phyloP scores from a whole-genome alignment of 495 filamentous ascomycete species.

The Aspergillus avenaceus region DNA sequence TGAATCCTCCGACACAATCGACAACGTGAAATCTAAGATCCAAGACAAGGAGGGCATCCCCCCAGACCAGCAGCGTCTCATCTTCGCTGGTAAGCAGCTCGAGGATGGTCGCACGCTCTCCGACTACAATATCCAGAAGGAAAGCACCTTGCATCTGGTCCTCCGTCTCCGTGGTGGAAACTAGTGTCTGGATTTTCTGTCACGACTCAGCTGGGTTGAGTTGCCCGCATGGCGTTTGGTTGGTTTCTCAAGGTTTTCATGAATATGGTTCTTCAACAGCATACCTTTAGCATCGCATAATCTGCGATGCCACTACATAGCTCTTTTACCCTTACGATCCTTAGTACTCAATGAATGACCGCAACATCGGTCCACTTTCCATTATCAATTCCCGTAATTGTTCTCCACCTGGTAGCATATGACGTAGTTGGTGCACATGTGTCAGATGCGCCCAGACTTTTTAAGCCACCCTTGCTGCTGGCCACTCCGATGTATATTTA shows the following conservation, averaged over 20 bases:
- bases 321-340: constrained; percentile 9
- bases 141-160: constrained; percentile 83
- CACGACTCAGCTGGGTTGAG: constrained; percentile 24
- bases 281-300: constrained; percentile 24
- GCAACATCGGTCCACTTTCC: no score
- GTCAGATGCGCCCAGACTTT: no score
- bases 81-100: constrained; percentile 88
- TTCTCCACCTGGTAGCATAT: no score
- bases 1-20: constrained; percentile 84
- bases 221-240: constrained; percentile 44
- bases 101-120: constrained; percentile 80
- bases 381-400: no score
- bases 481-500: no score
- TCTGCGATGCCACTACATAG: constrained; percentile 16
- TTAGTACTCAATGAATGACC: neutral
- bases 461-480: no score
- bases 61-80: constrained; percentile 83
- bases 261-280: constrained; percentile 23
- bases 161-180: constrained; percentile 83
- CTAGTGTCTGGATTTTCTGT: constrained; percentile 37
- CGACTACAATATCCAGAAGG: constrained; percentile 95
- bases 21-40: constrained; percentile 91
- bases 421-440: no score
- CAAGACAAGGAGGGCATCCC: constrained; percentile 92
- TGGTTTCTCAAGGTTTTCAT: constrained; percentile 28